These are phyloP conservation scores for Ascochyta viciae-villosae DNA, from an alignment of 2,329 filamentous ascomycete species.

Conservation along the genomic window DNA sequence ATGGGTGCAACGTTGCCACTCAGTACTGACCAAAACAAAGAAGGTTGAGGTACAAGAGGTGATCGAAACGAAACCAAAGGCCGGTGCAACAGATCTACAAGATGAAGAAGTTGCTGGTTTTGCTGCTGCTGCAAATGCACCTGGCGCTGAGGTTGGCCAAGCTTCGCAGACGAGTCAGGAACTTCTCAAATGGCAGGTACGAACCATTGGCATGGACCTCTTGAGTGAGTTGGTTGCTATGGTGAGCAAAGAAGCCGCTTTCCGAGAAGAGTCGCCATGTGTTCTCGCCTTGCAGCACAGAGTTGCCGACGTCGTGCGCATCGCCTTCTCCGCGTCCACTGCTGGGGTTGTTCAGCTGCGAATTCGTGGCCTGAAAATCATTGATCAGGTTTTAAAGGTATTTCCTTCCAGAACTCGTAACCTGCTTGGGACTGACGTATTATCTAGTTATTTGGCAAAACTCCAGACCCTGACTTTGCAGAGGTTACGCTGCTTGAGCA, in stretches of 20 bases:
- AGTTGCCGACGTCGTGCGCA: constrained; percentile 91
- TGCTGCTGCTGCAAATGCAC: constrained; percentile 72
- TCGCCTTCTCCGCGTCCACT: constrained; percentile 97
- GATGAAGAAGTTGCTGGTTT: constrained; percentile 98
- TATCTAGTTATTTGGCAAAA: constrained; percentile 83
- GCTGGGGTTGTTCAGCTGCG: constrained; percentile 89
- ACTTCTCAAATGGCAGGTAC: constrained; percentile 91
- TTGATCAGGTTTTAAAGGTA: constrained; percentile 85
- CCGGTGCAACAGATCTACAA: constrained; percentile 76
- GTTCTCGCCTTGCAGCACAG: constrained; percentile 80
- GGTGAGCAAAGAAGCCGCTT: constrained; percentile 78
- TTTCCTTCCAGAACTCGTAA: not conserved
- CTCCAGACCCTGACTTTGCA: constrained; percentile 95
- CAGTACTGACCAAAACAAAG: constrained; percentile 86
- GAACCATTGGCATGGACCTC: constrained; percentile 90
- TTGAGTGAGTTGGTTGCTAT: constrained; percentile 82
- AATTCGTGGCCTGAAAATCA: constrained; percentile 90
- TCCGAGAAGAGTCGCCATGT: constrained; percentile 79
- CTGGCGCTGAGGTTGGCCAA: constrained; percentile 52
- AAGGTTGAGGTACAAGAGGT: constrained; percentile 66
- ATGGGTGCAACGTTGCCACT: constrained; percentile 92
- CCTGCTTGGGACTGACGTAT: constrained; percentile 3
- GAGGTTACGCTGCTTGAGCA: constrained; percentile 96
- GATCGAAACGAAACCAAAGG: constrained; percentile 56
- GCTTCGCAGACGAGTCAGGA: constrained; percentile 70